These are phyloP conservation scores for Astraeus odoratus DNA, from an alignment of 768 basidiomycete genomes.

Conservation along the genomic window DNA sequence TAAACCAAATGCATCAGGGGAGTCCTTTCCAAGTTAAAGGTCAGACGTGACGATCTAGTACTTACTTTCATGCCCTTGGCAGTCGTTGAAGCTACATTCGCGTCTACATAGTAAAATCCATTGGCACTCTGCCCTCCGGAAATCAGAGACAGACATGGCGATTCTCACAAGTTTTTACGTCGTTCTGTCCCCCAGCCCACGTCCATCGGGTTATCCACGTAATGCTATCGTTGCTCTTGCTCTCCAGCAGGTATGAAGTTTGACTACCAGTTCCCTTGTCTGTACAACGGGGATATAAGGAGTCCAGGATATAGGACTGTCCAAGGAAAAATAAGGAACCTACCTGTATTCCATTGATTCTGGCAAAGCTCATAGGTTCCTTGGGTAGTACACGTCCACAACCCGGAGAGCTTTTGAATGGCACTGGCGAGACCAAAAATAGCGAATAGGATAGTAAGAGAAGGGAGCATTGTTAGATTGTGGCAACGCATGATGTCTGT, in stretches of 20 bases:
- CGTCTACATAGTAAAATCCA: slow-evolving; percentile 28
- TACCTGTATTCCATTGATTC: slow-evolving; percentile 48
- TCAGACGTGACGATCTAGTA: neutral
- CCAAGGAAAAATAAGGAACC: slow-evolving; percentile 5
- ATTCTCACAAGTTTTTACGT: slow-evolving; percentile 49
- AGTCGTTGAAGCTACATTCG: slow-evolving; percentile 40
- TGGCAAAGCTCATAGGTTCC: slow-evolving; percentile 48
- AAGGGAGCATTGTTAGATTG: too few species aligned
- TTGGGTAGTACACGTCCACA: slow-evolving; percentile 37
- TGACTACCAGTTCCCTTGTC: slow-evolving; percentile 43
- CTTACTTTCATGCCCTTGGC: slow-evolving; percentile 44
- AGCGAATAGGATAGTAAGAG: too few species aligned
- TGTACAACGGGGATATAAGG: slow-evolving; percentile 10
- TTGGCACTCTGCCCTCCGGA: neutral
- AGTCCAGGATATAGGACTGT: neutral
- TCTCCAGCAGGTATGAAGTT: slow-evolving; percentile 37
- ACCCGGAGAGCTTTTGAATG: slow-evolving; percentile 38
- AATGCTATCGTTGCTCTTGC: slow-evolving; percentile 31
- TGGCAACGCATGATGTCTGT: too few species aligned
- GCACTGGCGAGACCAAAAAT: too few species aligned
- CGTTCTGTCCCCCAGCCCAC: slow-evolving; percentile 44
- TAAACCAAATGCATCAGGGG: neutral
- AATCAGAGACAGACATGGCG: too few species aligned
- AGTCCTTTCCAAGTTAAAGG: neutral
- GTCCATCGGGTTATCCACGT: slow-evolving; percentile 49